Evolutionary conservation across 345 rosid genomes (phyloP), one percentile per base, ranked within the genome.

Genomic region (Populus pruinosa): DNA sequence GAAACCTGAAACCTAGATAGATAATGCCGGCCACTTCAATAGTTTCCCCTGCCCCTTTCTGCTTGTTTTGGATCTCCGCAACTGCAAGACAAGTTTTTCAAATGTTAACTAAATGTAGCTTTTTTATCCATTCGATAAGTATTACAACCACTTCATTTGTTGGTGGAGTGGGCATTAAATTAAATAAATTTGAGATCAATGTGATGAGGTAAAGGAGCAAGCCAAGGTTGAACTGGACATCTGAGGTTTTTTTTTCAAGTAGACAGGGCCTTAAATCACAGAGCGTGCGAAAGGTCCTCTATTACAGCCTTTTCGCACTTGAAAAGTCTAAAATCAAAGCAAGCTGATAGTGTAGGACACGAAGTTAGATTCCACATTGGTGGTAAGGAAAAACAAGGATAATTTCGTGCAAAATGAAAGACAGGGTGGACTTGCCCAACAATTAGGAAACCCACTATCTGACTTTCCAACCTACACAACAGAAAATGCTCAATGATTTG

Each of bases 11-110:
- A 82, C 80, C 72, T 25, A 27, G 71, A 41, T 35, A 59, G 31
- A 31, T 55, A 65, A 53, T 67, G 88, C 88, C 77, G 85, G 79
- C 87, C 85, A 78, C 82, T 62, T 49, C 50, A 35, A 67, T 63
- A 73, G 5, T 39, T 72, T 71, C 23, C 27, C 10, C 81, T 49
- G 85, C 64, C 74, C 8, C 71, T 77, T 82, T 69, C 82, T 76
- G 29, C 47, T 81, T 83, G 81, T 80, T 74, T 29, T 84, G 67
- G 21, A 6, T 39, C 11, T 18, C 38, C 9, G 7, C 72, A 47
- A 47, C 72, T 73, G n/a, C 69, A 38, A 20, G 75, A 63, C 50
- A 33, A 8, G 7, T 6, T 25, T 44, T 77, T 41, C 59, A 9
- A 33, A 13, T 39, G 50, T 53, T 18, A 7, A 16, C 21, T 8